These are phyloP conservation scores for Backusella westeae DNA, from an alignment of 192 early-diverging fungal genomes.

Conservation along the genomic window DNA sequence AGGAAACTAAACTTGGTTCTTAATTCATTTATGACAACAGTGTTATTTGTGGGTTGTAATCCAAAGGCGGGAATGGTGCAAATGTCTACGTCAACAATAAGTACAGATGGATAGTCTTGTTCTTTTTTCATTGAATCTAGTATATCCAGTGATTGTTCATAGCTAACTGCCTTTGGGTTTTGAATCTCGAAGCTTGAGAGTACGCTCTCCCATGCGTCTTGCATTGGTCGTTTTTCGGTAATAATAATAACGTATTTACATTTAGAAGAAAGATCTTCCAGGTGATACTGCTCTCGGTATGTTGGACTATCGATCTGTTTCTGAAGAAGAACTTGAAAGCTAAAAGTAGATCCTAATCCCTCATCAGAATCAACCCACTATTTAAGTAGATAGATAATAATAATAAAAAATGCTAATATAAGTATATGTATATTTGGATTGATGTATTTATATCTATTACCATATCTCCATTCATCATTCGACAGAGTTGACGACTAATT, in stretches of 20 bases:
- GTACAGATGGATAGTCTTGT: background rate
- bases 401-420: background rate
- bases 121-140: background rate
- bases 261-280: background rate
- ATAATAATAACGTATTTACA: background rate
- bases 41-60: background rate
- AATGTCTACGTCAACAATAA: conserved; percentile 18
- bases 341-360: conserved; percentile 73
- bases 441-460: background rate
- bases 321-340: conserved; percentile 40
- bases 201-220: background rate
- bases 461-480: conserved; percentile 63
- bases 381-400: background rate
- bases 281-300: conserved; percentile 11
- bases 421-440: background rate
- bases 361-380: conserved; percentile 48
- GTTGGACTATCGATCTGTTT: conserved; percentile 9
- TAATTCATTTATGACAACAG: background rate
- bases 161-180: background rate
- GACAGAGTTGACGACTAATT: conserved; percentile 53
- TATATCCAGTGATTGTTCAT: background rate
- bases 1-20: background rate
- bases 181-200: conserved; percentile 6
- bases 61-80: background rate
- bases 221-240: background rate